Conservation (phyloP, 1,139 yeast species). For the Torulaspora pretoriensis region DNA sequence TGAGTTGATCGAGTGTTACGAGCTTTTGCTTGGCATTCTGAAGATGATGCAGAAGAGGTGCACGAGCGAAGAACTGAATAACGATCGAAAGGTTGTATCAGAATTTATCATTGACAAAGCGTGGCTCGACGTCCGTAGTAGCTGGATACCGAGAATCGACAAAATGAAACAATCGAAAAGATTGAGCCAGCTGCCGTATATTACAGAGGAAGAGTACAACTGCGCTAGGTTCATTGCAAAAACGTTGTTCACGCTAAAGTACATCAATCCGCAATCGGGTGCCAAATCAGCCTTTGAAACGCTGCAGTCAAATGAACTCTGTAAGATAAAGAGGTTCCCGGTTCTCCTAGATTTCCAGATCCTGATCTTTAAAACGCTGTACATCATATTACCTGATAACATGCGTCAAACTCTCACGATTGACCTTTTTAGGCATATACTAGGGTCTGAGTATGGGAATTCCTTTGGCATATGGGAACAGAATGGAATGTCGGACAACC, state of each 20-base stretch:
- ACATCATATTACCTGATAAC: conserved; percentile 40
- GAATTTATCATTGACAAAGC: conserved; percentile 20
- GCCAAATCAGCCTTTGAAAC: conserved; percentile 36
- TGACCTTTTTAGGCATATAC: conserved; percentile 43
- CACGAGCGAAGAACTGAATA: conserved; percentile 15
- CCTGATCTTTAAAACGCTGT: conserved; percentile 49
- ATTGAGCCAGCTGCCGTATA: conserved; percentile 26
- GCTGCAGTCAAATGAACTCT: conserved; percentile 54
- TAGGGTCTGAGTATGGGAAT: conserved; percentile 66
- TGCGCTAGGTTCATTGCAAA: conserved; percentile 40
- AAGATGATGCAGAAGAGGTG: conserved; percentile 22
- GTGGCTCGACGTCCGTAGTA: conserved; percentile 30
- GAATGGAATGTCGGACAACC: conserved; percentile 41
- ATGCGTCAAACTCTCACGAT: conserved; percentile 43
- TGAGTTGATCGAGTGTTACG: conserved; percentile 30
- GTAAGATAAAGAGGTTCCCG: conserved; percentile 49
- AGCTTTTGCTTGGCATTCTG: conserved; percentile 36
- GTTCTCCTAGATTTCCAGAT: conserved; percentile 49
- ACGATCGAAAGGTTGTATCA: conserved; percentile 13
- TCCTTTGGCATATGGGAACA: conserved; percentile 72
- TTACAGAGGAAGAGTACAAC: conserved; percentile 42
- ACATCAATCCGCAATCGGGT: conserved; percentile 10
- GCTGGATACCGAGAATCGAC: conserved; percentile 41
- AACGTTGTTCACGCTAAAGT: conserved; percentile 24
- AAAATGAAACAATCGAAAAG: conserved; percentile 30